Percentiles rank a stretch among this genome's conserved stretches.
These are phyloP conservation scores for Chaetomiaceae sp. DNA, from an alignment of 2,329 filamentous ascomycete species.

Conservation along the genomic window DNA sequence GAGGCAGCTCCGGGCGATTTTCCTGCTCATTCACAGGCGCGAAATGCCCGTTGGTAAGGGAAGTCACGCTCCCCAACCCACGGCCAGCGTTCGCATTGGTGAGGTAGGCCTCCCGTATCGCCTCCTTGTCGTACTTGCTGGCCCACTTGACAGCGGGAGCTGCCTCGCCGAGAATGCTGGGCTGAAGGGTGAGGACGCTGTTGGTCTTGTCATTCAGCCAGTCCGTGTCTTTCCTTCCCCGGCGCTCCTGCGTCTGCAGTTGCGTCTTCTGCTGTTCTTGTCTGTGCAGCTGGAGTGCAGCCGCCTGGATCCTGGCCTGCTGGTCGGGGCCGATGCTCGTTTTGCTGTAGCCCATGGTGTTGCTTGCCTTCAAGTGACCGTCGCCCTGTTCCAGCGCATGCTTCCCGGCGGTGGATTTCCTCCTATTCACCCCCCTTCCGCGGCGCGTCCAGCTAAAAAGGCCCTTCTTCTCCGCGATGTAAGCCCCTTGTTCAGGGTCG, in stretches of 20 bases:
- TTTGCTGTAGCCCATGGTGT: constrained; percentile 55
- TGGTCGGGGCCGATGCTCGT: constrained; percentile 84
- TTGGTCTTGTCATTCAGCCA: constrained; percentile 67
- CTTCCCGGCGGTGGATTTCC: constrained; percentile 61
- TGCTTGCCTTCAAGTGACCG: constrained; percentile 36
- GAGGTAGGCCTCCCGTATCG: constrained; percentile 80
- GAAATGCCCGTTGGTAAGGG: constrained; percentile 36
- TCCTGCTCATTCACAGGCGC: constrained; percentile 30
- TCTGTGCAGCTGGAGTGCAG: constrained; percentile 73
- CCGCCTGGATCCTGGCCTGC: constrained; percentile 86
- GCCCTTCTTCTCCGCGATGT: constrained; percentile 92
- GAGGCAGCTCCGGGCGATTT: constrained; percentile 36
- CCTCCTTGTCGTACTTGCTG: constrained; percentile 85
- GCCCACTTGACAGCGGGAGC: constrained; percentile 97
- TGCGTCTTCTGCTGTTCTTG: constrained; percentile 41
- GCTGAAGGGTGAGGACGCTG: constrained; percentile 83
- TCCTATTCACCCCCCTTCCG: constrained; percentile 55
- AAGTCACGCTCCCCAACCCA: constrained; percentile 46
- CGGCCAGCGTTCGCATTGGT: constrained; percentile 66
- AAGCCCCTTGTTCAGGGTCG: constrained; percentile 76
- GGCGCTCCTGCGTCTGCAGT: constrained; percentile 35
- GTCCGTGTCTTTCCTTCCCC: constrained; percentile 51
- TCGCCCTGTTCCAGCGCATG: constrained; percentile 44
- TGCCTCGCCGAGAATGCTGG: constrained; percentile 76
- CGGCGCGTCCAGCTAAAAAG: constrained; percentile 82